Evolutionary conservation across 1,284 basidiomycete species (phyloP).

Genomic region (Apiotrichum gracile): DNA sequence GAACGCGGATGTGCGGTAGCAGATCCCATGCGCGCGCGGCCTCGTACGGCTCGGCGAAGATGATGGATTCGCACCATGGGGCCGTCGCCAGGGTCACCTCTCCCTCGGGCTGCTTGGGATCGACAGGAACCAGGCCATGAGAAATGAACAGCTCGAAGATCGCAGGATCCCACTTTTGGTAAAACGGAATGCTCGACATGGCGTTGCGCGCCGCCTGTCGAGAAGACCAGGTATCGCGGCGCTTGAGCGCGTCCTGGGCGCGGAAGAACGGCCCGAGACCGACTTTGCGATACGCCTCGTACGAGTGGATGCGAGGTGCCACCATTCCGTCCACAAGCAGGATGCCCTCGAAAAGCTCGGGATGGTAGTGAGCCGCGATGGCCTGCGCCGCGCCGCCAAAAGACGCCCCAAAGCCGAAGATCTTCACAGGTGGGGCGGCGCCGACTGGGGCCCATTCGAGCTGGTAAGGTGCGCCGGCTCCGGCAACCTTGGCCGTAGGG

Average conservation of each 20-base stretch:
- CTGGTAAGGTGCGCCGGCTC: neutral
- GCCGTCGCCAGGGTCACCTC: constrained; percentile 28
- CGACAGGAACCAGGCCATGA: constrained; percentile 54
- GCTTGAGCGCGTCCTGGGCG: constrained; percentile 6
- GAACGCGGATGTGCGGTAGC: constrained; percentile 22
- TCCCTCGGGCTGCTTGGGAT: constrained; percentile 9
- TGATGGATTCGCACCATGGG: constrained; percentile 27
- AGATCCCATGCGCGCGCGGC: constrained; percentile 30
- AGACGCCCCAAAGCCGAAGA: constrained; percentile 54
- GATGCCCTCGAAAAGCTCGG: constrained; percentile 5
- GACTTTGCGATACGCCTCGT: neutral
- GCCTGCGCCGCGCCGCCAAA: constrained; percentile 55
- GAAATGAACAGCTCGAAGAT: constrained; percentile 56
- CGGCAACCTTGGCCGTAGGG: constrained; percentile 37
- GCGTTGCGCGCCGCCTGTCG: constrained; percentile 1
- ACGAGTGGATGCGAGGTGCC: neutral
- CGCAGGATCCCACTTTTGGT: constrained; percentile 1
- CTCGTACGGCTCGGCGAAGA: constrained; percentile 21
- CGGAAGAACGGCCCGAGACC: constrained; percentile 1
- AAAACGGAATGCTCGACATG: neutral
- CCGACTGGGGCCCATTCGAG: constrained; percentile 7
- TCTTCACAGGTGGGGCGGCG: neutral
- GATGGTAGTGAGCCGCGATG: neutral
- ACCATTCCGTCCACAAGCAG: constrained; percentile 60
- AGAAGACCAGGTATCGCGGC: constrained; percentile 5